These are phyloP conservation scores for Dictyostelium brefeldianum DNA, from an alignment of 78 protist species.

Conservation along the genomic window DNA sequence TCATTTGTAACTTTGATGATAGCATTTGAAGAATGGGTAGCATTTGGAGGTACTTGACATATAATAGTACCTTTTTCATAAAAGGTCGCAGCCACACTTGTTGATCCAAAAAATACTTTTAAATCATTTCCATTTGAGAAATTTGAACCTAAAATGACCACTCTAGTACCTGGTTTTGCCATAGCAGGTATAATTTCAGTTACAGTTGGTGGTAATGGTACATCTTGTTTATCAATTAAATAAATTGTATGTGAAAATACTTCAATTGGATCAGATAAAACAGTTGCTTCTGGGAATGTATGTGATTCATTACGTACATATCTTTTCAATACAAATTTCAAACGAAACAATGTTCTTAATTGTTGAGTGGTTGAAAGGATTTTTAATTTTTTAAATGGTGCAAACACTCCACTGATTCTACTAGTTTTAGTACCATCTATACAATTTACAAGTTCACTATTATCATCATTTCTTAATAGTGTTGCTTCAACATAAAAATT, in stretches of 20 bases:
- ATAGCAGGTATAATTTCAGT: conserved; percentile 78
- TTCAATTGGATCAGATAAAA: conserved; percentile 86
- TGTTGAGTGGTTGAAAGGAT: conserved; percentile 84
- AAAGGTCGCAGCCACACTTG: conserved; percentile 3
- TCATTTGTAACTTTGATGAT: conserved; percentile 67
- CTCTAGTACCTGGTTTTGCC: conserved; percentile 73
- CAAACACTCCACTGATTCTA: conserved; percentile 80
- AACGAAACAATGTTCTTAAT: conserved; percentile 84
- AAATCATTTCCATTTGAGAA: conserved; percentile 72
- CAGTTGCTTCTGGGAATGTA: conserved; percentile 68
- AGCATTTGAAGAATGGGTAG: background rate
- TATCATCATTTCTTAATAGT: conserved; percentile 75
- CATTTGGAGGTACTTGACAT: conserved; percentile 55
- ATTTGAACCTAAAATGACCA: conserved; percentile 81
- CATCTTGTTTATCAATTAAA: conserved; percentile 82
- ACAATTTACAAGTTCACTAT: conserved; percentile 52
- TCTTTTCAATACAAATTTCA: conserved; percentile 76
- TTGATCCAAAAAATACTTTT: conserved; percentile 43
- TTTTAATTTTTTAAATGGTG: conserved; percentile 83
- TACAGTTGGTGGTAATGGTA: conserved; percentile 84
- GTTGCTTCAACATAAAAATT: conserved; percentile 86
- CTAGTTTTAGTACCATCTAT: conserved; percentile 81
- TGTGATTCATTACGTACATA: conserved; percentile 82
- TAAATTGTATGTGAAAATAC: conserved; percentile 88
- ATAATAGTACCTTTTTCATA: conserved; percentile 86